Conservation (phyloP, 2,329 filamentous ascomycete genomes). For the Zarea fungicola region DNA sequence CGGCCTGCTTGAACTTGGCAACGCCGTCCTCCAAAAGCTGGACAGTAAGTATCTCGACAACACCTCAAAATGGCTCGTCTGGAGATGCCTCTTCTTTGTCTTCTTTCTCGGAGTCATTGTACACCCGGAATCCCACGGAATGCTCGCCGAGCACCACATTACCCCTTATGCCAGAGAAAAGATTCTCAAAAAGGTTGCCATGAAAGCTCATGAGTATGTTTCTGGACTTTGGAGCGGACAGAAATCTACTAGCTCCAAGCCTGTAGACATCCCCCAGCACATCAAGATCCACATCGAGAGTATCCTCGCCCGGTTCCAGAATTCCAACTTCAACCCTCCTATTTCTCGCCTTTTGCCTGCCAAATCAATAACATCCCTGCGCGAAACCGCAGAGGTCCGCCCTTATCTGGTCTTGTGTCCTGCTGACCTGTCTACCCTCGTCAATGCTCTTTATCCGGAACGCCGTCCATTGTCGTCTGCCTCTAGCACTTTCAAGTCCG, state of each 20-base stretch:
- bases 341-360: slow-evolving; percentile 61
- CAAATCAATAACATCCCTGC: slow-evolving; percentile 64
- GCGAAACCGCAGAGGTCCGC: slow-evolving; percentile 73
- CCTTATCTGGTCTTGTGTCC: slow-evolving; percentile 76
- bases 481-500: slow-evolving; percentile 59
- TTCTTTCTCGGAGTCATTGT: slow-evolving; percentile 81
- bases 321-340: slow-evolving; percentile 42
- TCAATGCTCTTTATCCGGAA: slow-evolving; percentile 80
- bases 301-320: slow-evolving; percentile 61
- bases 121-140: slow-evolving; percentile 75
- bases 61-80: slow-evolving; percentile 78
- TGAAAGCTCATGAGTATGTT: slow-evolving; percentile 72
- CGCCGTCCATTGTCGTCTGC: slow-evolving; percentile 58
- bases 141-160: slow-evolving; percentile 87
- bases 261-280: slow-evolving; percentile 48
- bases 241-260: slow-evolving; percentile 47
- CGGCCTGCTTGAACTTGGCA: slow-evolving; percentile 77
- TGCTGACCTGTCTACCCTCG: slow-evolving; percentile 71
- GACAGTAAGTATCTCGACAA: slow-evolving; percentile 66
- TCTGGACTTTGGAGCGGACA: slow-evolving; percentile 71
- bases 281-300: slow-evolving; percentile 66
- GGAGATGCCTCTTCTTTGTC: slow-evolving; percentile 86
- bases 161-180: slow-evolving; percentile 85
- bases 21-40: slow-evolving; percentile 74
- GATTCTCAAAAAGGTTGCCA: slow-evolving; percentile 72